Base-by-base conservation (phyloP, 768 basidiomycete genomes). In the Phallus indusiatus region DNA sequence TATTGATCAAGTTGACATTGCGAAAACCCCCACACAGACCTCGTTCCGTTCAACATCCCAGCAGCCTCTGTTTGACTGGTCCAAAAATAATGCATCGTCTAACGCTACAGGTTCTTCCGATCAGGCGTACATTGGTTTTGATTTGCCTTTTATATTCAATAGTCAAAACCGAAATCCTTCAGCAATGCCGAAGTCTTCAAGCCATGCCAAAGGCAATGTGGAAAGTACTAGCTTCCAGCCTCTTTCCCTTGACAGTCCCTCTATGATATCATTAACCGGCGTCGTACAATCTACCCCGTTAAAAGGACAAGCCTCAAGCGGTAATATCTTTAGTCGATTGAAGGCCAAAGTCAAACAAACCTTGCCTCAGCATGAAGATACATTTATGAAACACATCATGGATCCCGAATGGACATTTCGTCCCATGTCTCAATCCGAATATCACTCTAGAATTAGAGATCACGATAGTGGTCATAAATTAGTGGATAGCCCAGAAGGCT, bases 351-450 rank as follows among this genome's bases (percentile, higher is more conserved):
- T 36, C 5, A 24, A 54, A 34, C 24, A 17, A 17, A 34, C 37
- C 18, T 37, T 21, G 28, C 36, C 57, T 22, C 20, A 4, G 18
- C 11, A 51, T 7, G 57, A 59, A 22, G 57, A 59, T 37, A 51
- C 57, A 24, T 59, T 59, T 33, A 20, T 59, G 55, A 28, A 48
- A 16, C 55, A 56, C 34, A 47, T 56, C 9, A 49, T 47, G 47
- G 47, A 56, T 21, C 21, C 46, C 20, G 55, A 56, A 48, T 56
- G 55, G 55, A 56, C 49, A 20, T 59, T 59, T 18, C 20, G 49
- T 17, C 55, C 16, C 1, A 48, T 47, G 12, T 46, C 47, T 17
- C 12, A 22, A 22, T 22, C 46, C 8, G 20, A 34, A 20, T 18
- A 48, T 46, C 35, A 55, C 47, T 10, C 33, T 18, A 35, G 47